These are phyloP conservation scores for Suillus weaverae DNA, from an alignment of 768 basidiomycete genomes.

Conservation along the genomic window DNA sequence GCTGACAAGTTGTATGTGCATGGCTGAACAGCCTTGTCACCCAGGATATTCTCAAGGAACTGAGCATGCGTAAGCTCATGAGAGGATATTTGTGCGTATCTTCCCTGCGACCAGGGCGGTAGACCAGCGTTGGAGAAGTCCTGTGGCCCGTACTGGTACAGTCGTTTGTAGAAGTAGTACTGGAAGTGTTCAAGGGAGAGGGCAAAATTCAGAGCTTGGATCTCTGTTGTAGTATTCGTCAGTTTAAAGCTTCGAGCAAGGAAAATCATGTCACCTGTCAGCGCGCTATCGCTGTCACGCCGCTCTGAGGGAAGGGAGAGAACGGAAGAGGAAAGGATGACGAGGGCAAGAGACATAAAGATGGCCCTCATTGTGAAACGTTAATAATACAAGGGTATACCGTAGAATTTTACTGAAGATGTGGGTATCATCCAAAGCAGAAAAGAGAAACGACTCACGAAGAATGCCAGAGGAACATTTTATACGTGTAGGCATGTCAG, in stretches of 20 bases:
- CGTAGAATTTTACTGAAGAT: not conserved
- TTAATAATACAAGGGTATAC: not conserved
- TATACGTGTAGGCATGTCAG: not conserved
- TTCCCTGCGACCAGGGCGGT: slow-evolving; percentile 46
- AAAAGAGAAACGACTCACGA: not conserved
- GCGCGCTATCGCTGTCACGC: not conserved
- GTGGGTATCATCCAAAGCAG: not conserved
- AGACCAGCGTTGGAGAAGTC: slow-evolving; percentile 51
- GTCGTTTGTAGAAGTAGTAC: slow-evolving; percentile 43
- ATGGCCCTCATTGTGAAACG: not conserved
- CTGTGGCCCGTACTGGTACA: slow-evolving; percentile 45
- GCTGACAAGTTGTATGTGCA: slow-evolving; percentile 66
- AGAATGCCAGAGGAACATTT: not conserved
- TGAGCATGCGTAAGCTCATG: slow-evolving; percentile 60
- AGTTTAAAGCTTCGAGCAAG: slow-evolving; percentile 24
- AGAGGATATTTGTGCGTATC: slow-evolving; percentile 50
- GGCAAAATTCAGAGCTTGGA: slow-evolving; percentile 44
- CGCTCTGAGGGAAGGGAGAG: slow-evolving; percentile 2
- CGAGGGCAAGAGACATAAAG: not conserved
- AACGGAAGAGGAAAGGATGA: not conserved
- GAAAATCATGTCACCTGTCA: slow-evolving; percentile 28
- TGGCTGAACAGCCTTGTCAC: slow-evolving; percentile 44
- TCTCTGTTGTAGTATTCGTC: slow-evolving; percentile 10
- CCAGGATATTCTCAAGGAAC: slow-evolving; percentile 47
- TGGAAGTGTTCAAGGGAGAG: slow-evolving; percentile 51